Conservation (phyloP, 768 basidiomycete genomes). For the Infundibulicybe gibba region DNA sequence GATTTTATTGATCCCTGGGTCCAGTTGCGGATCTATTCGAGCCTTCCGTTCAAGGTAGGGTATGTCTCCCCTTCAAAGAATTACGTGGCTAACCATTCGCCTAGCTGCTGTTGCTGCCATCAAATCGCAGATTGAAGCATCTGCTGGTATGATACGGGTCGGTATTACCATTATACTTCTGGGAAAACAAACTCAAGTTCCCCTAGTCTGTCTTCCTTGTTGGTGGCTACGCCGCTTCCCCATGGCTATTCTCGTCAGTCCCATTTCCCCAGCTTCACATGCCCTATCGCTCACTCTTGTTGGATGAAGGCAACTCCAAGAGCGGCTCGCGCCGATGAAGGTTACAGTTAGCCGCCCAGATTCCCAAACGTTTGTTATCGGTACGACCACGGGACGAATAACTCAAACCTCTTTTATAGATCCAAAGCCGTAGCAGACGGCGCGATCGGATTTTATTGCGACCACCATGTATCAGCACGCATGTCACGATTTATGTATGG, state of each 20-base stretch:
- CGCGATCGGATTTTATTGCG: conserved; percentile 80
- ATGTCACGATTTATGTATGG: conserved; percentile 83
- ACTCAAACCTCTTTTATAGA: conserved; percentile 27
- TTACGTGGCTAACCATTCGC: not conserved
- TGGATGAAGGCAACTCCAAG: conserved; percentile 55
- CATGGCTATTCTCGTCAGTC: conserved; percentile 61
- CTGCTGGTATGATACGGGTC: conserved; percentile 65
- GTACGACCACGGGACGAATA: not conserved
- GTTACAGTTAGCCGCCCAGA: conserved; percentile 74
- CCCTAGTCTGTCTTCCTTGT: conserved; percentile 76
- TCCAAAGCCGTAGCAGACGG: conserved; percentile 86
- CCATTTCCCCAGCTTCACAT: not conserved
- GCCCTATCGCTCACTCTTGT: not conserved
- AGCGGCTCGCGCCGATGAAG: conserved; percentile 50
- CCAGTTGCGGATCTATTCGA: conserved; percentile 74
- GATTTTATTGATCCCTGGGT: conserved; percentile 14
- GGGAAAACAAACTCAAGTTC: not conserved
- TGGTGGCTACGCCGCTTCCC: conserved; percentile 80
- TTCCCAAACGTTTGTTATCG: conserved; percentile 61
- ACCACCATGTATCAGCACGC: conserved; percentile 79
- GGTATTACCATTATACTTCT: conserved; percentile 3
- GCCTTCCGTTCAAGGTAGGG: conserved; percentile 64
- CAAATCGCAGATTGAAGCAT: conserved; percentile 65
- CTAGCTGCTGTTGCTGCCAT: conserved; percentile 66
- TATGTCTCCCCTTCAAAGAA: not conserved